Evolutionary conservation across 257 asterid genomes (phyloP).

Genomic region (Orobanche coerulescens): DNA sequence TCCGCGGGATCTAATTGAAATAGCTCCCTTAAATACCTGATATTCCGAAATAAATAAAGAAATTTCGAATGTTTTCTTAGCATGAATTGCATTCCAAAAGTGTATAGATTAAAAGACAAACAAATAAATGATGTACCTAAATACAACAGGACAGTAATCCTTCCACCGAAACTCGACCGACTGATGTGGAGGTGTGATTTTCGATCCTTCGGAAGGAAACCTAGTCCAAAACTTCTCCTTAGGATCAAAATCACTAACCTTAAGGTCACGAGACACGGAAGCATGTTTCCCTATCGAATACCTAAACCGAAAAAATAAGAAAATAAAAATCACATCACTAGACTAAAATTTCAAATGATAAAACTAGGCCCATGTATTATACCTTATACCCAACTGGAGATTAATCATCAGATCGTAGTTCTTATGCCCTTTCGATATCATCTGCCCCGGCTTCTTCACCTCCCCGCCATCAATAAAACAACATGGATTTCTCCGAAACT

Average conservation of each 20-base stretch:
- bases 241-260: slow-evolving; percentile 49
- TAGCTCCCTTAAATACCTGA: slow-evolving; percentile 51
- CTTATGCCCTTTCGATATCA: slow-evolving; percentile 56
- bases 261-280: slow-evolving; percentile 36
- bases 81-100: background rate
- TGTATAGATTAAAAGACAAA: background rate
- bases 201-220: slow-evolving; percentile 58
- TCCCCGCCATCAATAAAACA: slow-evolving; percentile 35
- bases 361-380: background rate
- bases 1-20: slow-evolving; percentile 67
- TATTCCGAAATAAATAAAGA: slow-evolving; percentile 14
- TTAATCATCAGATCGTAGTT: slow-evolving; percentile 61
- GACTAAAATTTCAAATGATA: background rate
- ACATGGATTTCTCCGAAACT: slow-evolving; percentile 41
- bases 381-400: slow-evolving; percentile 63
- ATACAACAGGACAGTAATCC: slow-evolving; percentile 66
- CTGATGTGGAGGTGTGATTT: slow-evolving; percentile 62
- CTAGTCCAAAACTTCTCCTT: slow-evolving; percentile 63
- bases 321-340: background rate
- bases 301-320: slow-evolving; percentile 27
- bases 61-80: slow-evolving; percentile 6
- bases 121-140: slow-evolving; percentile 35
- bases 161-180: slow-evolving; percentile 68
- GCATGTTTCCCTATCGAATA: slow-evolving; percentile 60
- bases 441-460: slow-evolving; percentile 50